Conservation (phyloP, 2,329 filamentous ascomycete species). For the Fusarium solani-melongenae region DNA sequence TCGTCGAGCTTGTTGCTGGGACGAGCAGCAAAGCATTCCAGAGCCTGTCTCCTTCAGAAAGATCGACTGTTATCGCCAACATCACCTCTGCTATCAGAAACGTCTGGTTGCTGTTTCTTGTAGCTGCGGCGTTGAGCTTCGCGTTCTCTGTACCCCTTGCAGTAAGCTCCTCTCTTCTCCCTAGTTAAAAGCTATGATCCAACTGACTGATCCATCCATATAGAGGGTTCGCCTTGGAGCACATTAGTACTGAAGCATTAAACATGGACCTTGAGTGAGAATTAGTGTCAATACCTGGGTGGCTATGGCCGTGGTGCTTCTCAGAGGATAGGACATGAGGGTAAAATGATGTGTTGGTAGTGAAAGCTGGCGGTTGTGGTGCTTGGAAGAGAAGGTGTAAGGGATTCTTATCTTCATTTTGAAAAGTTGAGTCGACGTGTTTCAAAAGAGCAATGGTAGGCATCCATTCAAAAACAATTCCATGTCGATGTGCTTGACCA, state of each 20-base stretch:
- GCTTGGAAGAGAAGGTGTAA: background rate
- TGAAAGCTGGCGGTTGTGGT: background rate
- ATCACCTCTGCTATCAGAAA: background rate
- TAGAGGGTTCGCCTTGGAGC: background rate
- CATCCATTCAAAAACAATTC: background rate
- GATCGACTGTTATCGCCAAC: background rate
- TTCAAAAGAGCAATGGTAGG: background rate
- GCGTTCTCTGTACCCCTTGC: background rate
- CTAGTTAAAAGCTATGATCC: background rate
- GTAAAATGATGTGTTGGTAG: background rate
- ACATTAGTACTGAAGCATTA: rapidly evolving
- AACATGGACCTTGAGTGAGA: rapidly evolving
- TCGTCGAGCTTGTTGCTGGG: background rate
- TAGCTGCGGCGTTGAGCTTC: background rate
- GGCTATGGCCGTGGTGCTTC: background rate
- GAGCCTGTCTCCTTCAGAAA: background rate
- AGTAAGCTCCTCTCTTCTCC: background rate
- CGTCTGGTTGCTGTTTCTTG: background rate
- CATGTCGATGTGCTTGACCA: rapidly evolving
- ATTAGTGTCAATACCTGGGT: rapidly evolving
- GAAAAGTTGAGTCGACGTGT: no score
- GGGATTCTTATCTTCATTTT: background rate
- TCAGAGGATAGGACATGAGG: background rate
- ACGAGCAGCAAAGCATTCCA: background rate
- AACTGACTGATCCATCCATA: rapidly evolving